These are phyloP conservation scores for Blastobotrys niveus DNA, from an alignment of 1,139 yeast species.

Conservation along the genomic window DNA sequence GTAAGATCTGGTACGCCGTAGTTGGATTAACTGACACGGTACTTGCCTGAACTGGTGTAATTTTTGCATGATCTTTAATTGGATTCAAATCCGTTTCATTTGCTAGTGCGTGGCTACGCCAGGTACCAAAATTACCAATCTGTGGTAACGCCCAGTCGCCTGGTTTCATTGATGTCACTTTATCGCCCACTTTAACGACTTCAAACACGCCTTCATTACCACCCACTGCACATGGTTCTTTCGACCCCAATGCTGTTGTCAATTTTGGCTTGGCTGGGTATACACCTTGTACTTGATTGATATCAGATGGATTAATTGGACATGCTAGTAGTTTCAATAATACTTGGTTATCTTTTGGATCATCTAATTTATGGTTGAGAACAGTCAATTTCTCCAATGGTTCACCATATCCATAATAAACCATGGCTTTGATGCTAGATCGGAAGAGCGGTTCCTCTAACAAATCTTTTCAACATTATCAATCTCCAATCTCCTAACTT, in stretches of 20 bases:
- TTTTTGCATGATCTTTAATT: constrained; percentile 40
- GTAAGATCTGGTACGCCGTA: constrained; percentile 87
- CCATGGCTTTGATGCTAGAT: constrained; percentile 23
- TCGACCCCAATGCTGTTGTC: constrained; percentile 48
- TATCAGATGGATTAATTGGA: constrained; percentile 90
- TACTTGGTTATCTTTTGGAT: constrained; percentile 39
- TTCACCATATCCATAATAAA: constrained; percentile 29
- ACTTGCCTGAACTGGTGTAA: constrained; percentile 57
- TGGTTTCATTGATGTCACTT: constrained; percentile 40
- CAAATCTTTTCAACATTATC: not conserved
- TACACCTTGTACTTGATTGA: constrained; percentile 88
- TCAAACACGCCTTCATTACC: constrained; percentile 95
- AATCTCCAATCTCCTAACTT: no score
- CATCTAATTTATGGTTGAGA: constrained; percentile 23
- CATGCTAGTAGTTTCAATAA: constrained; percentile 67
- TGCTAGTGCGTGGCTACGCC: constrained; percentile 74
- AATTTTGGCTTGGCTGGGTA: constrained; percentile 78
- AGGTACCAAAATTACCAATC: constrained; percentile 82
- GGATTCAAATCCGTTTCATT: constrained; percentile 39
- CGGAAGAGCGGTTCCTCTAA: constrained; percentile 9
- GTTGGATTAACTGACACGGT: constrained; percentile 88
- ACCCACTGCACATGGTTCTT: constrained; percentile 65
- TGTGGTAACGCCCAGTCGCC: constrained; percentile 95
- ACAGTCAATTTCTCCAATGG: constrained; percentile 27
- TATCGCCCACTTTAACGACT: constrained; percentile 62